phyloP scores from a whole-genome alignment of 2,329 filamentous ascomycete genomes.

The Aulographum hederae region DNA sequence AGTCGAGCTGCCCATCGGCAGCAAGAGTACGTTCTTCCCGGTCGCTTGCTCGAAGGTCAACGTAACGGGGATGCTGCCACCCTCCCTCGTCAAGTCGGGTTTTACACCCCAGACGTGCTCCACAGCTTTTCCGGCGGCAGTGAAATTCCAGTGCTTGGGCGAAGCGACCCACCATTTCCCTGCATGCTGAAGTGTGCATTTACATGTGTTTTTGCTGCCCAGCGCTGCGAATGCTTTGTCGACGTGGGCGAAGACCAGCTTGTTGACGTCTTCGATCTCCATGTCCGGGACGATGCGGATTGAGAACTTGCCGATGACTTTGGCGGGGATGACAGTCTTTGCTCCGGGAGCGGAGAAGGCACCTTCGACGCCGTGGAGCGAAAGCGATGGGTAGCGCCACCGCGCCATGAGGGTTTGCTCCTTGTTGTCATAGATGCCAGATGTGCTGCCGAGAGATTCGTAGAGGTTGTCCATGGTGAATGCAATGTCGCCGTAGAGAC shows the following conservation, averaged over 20 bases:
- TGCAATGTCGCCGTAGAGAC: slow-evolving; percentile 73
- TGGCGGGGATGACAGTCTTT: slow-evolving; percentile 96
- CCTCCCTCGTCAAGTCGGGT: slow-evolving; percentile 91
- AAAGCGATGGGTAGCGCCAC: slow-evolving; percentile 89
- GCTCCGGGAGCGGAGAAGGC: slow-evolving; percentile 85
- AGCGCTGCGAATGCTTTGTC: slow-evolving; percentile 73
- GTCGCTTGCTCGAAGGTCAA: slow-evolving; percentile 95
- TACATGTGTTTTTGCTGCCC: slow-evolving; percentile 78
- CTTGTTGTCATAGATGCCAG: slow-evolving; percentile 74
- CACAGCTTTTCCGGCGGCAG: slow-evolving; percentile 84
- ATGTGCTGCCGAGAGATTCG: slow-evolving; percentile 77
- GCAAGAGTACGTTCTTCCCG: slow-evolving; percentile 86
- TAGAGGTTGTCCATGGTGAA: slow-evolving; percentile 95
- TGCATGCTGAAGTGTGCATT: slow-evolving; percentile 65
- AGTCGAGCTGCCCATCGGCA: slow-evolving; percentile 95
- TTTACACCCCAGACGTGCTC: slow-evolving; percentile 85
- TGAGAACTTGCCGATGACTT: slow-evolving; percentile 95
- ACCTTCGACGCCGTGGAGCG: slow-evolving; percentile 85
- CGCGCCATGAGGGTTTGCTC: slow-evolving; percentile 86
- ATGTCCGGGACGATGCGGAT: slow-evolving; percentile 96
- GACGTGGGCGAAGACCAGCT: slow-evolving; percentile 66
- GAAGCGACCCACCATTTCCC: slow-evolving; percentile 99
- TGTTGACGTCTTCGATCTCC: slow-evolving; percentile 80
- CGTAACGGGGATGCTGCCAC: slow-evolving; percentile 92
- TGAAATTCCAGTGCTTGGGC: slow-evolving; percentile 98